A percentile compares a stretch with the other conserved stretches of the same genome.
Evolutionary conservation across 768 basidiomycete species (phyloP).

Genomic region (Dendrothele bispora): DNA sequence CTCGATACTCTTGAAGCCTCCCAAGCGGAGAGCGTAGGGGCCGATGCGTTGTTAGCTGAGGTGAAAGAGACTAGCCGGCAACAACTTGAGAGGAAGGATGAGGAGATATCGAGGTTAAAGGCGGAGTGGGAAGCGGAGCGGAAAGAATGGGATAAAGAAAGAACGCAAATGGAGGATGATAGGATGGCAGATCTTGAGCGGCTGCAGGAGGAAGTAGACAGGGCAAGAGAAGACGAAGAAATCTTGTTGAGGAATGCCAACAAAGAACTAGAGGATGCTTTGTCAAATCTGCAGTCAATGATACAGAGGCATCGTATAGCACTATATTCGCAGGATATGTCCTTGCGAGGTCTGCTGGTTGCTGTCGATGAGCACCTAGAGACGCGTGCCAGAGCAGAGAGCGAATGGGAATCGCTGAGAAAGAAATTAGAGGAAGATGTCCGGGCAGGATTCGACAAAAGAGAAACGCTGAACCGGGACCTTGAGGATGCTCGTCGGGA

Average conservation of each 20-base stretch:
- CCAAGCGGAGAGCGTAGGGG: constrained; percentile 39
- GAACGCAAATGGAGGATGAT: constrained; percentile 46
- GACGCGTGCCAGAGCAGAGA: constrained; percentile 38
- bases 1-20: constrained; percentile 43
- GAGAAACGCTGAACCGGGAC: constrained; percentile 47
- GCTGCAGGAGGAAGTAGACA: constrained; percentile 51
- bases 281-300: constrained; percentile 47
- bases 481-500: constrained; percentile 55
- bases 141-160: constrained; percentile 51
- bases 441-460: constrained; percentile 41
- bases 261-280: constrained; percentile 52
- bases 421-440: constrained; percentile 53
- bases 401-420: constrained; percentile 47
- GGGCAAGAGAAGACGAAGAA: constrained; percentile 38
- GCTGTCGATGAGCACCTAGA: constrained; percentile 54
- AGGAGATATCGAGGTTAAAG: constrained; percentile 35
- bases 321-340: constrained; percentile 50
- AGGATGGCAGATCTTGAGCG: constrained; percentile 45
- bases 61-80: constrained; percentile 29
- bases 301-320: constrained; percentile 58
- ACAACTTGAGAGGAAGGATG: constrained; percentile 43
- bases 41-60: constrained; percentile 38
- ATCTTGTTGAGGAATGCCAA: constrained; percentile 35
- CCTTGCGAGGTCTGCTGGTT: constrained; percentile 47
- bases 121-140: constrained; percentile 44